Evolutionary conservation across 768 basidiomycete species (phyloP), one percentile per base, ranked within the genome.

Genomic region (Kwoniella botswanensis): DNA sequence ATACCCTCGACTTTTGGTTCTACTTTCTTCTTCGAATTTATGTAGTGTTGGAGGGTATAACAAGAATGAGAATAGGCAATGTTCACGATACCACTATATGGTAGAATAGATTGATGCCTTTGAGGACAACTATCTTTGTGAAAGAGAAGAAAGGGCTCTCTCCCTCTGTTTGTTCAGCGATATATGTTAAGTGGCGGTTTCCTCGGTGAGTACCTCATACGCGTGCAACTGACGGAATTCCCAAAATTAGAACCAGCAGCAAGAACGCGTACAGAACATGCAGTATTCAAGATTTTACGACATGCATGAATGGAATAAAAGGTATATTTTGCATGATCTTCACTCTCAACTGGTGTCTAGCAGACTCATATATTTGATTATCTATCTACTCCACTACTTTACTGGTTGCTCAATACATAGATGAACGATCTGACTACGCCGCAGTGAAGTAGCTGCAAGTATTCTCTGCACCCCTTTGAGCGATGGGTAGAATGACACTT

Each of bases 381-480:
- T 7, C 4, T 5, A 29, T 29, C 29, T 29, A 29, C 29, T 29
- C 29, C 2, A 29, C 29, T 35, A 35, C 35, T 35, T 35, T 7
- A 1, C 35, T 7, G 35, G 35, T 6, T 35, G 35, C 35, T 35
- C 35, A 35, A 35, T 35, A 35, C 35, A 35, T 35, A 35, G 35
- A 35, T 35, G 5, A 7, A 35, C 35, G 7, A 4, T 1, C 3
- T 0, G 35, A 35, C 35, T 64, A 64, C 29, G 21, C 65, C 5
- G 65, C 65, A 22, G 42, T 59, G 22, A 67, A 57, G 24, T 61
- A 71, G 66, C 57, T 60, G 61, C 75, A 74, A 50, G 71, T 71
- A 41, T 76, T 73, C 71, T 79, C 74, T 22, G 77, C 71, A n/a
- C 73, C 73, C 42, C 77, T 57, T 41, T 79, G 77, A 44, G 77